Base-by-base conservation (phyloP, 768 basidiomycete genomes). In the Hypsizygus marmoreus region DNA sequence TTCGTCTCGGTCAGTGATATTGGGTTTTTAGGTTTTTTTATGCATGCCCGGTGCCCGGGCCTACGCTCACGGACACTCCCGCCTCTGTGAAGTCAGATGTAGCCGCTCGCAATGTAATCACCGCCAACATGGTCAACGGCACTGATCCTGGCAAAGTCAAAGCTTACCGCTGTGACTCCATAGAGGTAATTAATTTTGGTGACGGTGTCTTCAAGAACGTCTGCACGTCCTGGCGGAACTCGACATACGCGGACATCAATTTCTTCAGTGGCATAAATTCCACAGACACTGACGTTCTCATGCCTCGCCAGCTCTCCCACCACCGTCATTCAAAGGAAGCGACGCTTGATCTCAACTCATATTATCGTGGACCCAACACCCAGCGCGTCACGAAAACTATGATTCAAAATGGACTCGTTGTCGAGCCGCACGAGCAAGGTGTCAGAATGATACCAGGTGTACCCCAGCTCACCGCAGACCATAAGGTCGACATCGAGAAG, bases 201-300 rank as follows among this genome's bases (percentile, higher is more conserved):
- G 41, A 12, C 14, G 47, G 54, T 24, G 35, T 47, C 14, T 32
- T 47, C n/a, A 24, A 42, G 16, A 31, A 40, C 16, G 45, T 45
- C 17, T 62, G 60, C 34, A 51, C 51, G 10, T 14, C 51, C 2
- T 61, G 58, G 58, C 38, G 35, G 22, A 61, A 61, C 41, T 49
- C 51, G 1, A 61, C 60, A 7, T 59, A 56, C 31, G 53, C 49
- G n/a, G 58, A 59, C 8, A n/a, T 16, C 5, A 41, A 45, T 6
- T 26, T 55, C 17, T 61, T 57, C 45, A n/a, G 20, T n/a, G 42
- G 24, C 12, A 25, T 61, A 3, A 61, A 61, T 26, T 29, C 38
- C 4, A 57, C 60, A 0, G 60, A 61, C 29, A 55, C 53, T 23
- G 58, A 50, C 17, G 48, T 51, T 24, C 56, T 61, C 16, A 59